Conservation (phyloP, 305 asterid species). For the Fraxinus greggii region DNA sequence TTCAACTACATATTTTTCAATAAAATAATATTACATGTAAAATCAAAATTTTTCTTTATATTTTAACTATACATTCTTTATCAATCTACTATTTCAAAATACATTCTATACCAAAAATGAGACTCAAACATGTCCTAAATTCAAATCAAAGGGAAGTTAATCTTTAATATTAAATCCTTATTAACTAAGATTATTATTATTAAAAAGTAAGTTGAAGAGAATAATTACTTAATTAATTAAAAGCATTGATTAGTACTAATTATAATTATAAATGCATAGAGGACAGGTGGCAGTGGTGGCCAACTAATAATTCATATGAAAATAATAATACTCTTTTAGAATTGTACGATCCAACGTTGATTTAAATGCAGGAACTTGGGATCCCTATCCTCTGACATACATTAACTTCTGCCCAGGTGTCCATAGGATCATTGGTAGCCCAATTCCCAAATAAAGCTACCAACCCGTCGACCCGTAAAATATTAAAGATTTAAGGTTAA, state of each 20-base stretch:
- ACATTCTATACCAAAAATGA: too few species aligned
- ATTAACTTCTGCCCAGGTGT: not conserved
- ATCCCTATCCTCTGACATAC: not conserved
- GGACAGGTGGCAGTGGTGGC: slow-evolving; percentile 25
- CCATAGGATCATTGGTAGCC: not conserved
- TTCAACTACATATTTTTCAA: too few species aligned
- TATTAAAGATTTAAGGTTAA: not conserved
- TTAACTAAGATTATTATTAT: not conserved
- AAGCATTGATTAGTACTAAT: not conserved
- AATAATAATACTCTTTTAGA: not conserved
- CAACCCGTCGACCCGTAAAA: not conserved
- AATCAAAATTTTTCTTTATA: too few species aligned
- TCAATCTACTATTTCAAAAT: too few species aligned
- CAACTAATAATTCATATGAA: slow-evolving; percentile 7
- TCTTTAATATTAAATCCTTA: slow-evolving; percentile 15
- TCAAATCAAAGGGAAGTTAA: not conserved
- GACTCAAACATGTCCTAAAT: not conserved
- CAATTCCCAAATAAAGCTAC: not conserved
- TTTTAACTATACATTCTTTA: too few species aligned
- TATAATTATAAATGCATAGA: not conserved
- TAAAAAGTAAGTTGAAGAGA: not conserved
- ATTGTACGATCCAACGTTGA: slow-evolving; percentile 29
- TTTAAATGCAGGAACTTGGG: slow-evolving; percentile 4
- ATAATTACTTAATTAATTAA: not conserved
- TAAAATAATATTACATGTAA: too few species aligned